phyloP scores from a whole-genome alignment of 148 eudicot species.

The Silene latifolia region DNA sequence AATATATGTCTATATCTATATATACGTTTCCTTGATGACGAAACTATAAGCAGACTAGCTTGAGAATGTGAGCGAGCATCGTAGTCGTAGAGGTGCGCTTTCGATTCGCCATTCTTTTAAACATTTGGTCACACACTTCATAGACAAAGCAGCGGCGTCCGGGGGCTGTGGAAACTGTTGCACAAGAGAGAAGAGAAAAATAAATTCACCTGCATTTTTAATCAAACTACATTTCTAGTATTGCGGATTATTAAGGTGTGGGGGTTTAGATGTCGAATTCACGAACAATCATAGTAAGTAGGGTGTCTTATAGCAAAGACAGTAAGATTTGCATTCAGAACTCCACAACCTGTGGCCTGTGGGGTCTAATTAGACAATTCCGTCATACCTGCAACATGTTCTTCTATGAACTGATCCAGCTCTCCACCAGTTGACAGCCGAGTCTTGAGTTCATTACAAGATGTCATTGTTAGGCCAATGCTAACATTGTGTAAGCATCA shows the following conservation, averaged over 20 bases:
- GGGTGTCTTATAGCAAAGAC: too few relatives aligned
- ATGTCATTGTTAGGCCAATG: not conserved
- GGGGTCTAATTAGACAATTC: not conserved
- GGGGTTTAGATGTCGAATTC: too few relatives aligned
- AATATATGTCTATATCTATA: not conserved
- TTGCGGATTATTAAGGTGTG: too few relatives aligned
- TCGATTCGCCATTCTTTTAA: not conserved
- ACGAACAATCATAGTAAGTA: too few relatives aligned
- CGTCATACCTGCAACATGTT: slow-evolving; percentile 6
- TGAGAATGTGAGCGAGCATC: not conserved
- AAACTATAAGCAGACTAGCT: not conserved
- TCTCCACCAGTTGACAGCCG: slow-evolving; percentile 14
- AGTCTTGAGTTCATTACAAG: not conserved
- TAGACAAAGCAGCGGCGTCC: not conserved
- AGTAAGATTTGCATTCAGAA: too few relatives aligned
- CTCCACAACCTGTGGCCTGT: too few relatives aligned
- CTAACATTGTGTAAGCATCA: not conserved
- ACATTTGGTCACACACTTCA: slow-evolving; percentile 8
- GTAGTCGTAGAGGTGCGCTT: too few relatives aligned
- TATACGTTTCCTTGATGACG: not conserved
- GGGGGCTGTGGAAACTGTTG: not conserved
- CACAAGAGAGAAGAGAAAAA: not conserved
- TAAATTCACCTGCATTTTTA: too few relatives aligned
- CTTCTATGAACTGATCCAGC: not conserved
- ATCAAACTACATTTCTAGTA: too few relatives aligned